A percentile compares a stretch with the other conserved stretches of the same genome.
Conservation (phyloP, 768 basidiomycete genomes). For the Boletus edulis region DNA sequence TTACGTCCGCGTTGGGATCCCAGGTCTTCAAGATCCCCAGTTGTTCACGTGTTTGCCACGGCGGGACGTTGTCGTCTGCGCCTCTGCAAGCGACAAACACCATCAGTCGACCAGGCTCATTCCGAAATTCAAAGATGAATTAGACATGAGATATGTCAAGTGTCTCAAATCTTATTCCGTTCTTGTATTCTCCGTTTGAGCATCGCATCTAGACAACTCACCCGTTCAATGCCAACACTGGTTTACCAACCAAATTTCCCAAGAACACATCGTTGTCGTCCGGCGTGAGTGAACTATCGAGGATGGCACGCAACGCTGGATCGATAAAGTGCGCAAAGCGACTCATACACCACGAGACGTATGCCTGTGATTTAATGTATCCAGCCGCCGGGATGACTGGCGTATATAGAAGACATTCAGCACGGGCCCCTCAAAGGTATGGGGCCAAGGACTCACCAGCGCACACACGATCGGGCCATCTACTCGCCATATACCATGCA, state of each 20-base stretch:
- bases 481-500: constrained; percentile 72
- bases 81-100: constrained; percentile 43
- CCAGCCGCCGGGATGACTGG: constrained; percentile 74
- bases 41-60: constrained; percentile 76
- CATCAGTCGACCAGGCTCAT: background rate
- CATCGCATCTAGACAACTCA: constrained; percentile 28
- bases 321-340: constrained; percentile 79
- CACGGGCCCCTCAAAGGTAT: background rate
- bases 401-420: background rate
- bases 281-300: constrained; percentile 71
- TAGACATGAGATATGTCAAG: background rate
- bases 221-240: constrained; percentile 80
- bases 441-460: constrained; percentile 43
- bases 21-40: constrained; percentile 58
- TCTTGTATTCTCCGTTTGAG: background rate
- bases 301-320: constrained; percentile 65
- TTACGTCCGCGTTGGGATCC: constrained; percentile 49
- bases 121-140: background rate
- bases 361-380: constrained; percentile 86
- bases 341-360: constrained; percentile 70
- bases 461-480: constrained; percentile 73
- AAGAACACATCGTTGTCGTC: constrained; percentile 89
- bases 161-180: background rate
- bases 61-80: constrained; percentile 82
- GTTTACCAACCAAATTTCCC: constrained; percentile 69